A percentile compares a stretch with the other conserved stretches of the same genome.
Conservation (phyloP, 345 rosid species). For the Euphorbia peplus region DNA sequence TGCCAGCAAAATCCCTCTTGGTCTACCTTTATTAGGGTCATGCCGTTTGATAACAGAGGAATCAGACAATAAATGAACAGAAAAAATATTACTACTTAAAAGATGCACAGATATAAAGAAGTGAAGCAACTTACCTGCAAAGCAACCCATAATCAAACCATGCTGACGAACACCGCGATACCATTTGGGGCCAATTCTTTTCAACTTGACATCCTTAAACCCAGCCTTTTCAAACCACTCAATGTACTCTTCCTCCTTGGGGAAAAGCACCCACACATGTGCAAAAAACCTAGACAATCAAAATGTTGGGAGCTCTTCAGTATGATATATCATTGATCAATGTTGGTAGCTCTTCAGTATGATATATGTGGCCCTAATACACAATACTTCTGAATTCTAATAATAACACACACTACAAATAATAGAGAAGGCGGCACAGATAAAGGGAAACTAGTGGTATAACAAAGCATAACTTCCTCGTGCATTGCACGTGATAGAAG, state of each 20-base stretch:
- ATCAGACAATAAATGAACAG: not conserved
- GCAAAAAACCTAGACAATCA: conserved; percentile 41
- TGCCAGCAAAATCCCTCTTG: no score
- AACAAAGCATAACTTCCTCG: conserved; percentile 49
- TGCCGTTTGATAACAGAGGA: not conserved
- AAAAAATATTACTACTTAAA: no score
- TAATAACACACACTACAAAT: not conserved
- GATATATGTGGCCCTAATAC: no score
- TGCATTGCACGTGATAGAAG: conserved; percentile 94
- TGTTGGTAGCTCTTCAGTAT: not conserved
- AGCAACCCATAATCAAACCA: conserved; percentile 43
- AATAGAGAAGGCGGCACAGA: no score
- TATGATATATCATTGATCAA: not conserved
- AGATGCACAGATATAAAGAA: not conserved
- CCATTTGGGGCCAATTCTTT: conserved; percentile 44
- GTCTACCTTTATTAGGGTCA: no score
- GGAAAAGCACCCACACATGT: conserved; percentile 40
- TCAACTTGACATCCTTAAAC: conserved; percentile 32
- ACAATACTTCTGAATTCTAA: not conserved
- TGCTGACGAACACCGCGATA: conserved; percentile 36
- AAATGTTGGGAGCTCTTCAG: conserved; percentile 23
- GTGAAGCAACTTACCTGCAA: conserved; percentile 28
- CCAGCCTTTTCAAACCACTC: conserved; percentile 41
- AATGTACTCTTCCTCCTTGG: conserved; percentile 42
- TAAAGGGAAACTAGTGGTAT: conserved; percentile 2